Conservation (phyloP, 805 yeast genomes). For the Candida caryicola region DNA sequence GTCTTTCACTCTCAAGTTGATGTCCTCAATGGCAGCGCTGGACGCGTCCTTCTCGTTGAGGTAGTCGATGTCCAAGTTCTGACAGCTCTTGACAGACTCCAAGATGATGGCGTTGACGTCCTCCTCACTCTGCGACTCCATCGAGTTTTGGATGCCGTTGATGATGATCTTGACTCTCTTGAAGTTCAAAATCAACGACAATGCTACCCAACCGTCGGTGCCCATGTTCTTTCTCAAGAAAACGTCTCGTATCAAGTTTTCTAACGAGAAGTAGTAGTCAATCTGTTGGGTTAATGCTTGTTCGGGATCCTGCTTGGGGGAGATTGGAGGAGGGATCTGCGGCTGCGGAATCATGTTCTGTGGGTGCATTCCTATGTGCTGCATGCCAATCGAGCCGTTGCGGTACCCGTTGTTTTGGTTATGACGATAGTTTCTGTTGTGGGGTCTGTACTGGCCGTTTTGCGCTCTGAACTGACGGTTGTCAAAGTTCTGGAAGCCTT, state of each 20-base stretch:
- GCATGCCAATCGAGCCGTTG: constrained; percentile 18
- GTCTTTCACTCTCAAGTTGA: constrained; percentile 57
- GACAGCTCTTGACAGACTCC: constrained; percentile 54
- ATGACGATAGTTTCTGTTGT: constrained; percentile 11
- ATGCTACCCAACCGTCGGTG: constrained; percentile 66
- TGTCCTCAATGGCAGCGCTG: constrained; percentile 40
- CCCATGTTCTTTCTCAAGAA: constrained; percentile 82
- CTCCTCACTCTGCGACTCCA: constrained; percentile 24
- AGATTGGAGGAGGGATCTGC: constrained; percentile 45
- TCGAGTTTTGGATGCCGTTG: constrained; percentile 36
- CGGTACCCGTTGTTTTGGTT: constrained; percentile 18
- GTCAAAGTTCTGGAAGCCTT: constrained; percentile 23
- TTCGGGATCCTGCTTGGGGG: constrained; percentile 45
- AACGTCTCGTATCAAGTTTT: constrained; percentile 81
- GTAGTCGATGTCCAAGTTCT: constrained; percentile 47
- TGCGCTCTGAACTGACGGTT: constrained; percentile 26
- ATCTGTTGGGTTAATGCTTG: constrained; percentile 58
- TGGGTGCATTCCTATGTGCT: constrained; percentile 5
- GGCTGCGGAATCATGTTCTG: constrained; percentile 17
- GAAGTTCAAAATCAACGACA: constrained; percentile 62
- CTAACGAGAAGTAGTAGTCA: constrained; percentile 86
- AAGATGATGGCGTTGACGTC: constrained; percentile 36
- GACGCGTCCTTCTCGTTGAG: constrained; percentile 30
- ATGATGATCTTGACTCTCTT: constrained; percentile 65
- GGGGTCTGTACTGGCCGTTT: constrained; percentile 20